A percentile compares a stretch with the other conserved stretches of the same genome.
These are phyloP conservation scores for Beauveria medogensis DNA, from an alignment of 2,329 filamentous ascomycete species.

Conservation along the genomic window DNA sequence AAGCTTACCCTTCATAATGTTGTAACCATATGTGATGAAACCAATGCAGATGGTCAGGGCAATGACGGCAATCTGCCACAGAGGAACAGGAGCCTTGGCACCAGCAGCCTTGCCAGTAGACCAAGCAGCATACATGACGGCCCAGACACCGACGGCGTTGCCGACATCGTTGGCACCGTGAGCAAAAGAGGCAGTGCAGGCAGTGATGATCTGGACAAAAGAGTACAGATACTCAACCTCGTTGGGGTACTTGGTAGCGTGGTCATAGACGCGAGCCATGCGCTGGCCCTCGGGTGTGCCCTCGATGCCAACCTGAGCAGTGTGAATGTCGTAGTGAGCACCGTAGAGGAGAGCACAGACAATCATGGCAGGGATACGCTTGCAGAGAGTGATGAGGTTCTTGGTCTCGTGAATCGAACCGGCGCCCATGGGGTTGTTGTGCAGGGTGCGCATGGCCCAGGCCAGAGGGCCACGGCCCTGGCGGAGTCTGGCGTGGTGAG, in stretches of 20 bases:
- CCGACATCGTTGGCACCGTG: slow-evolving; percentile 74
- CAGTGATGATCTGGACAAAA: slow-evolving; percentile 58
- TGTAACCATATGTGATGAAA: slow-evolving; percentile 69
- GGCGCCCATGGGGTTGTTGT: slow-evolving; percentile 62
- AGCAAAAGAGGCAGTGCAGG: slow-evolving; percentile 64
- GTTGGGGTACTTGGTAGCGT: slow-evolving; percentile 58
- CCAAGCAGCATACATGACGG: slow-evolving; percentile 63
- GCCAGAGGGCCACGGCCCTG: slow-evolving; percentile 60
- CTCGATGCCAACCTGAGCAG: slow-evolving; percentile 59
- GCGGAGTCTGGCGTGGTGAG: slow-evolving; percentile 55
- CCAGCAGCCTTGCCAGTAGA: slow-evolving; percentile 50
- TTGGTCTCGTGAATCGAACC: slow-evolving; percentile 66
- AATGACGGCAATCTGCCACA: slow-evolving; percentile 71
- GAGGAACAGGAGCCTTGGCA: slow-evolving; percentile 57
- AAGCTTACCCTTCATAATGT: slow-evolving; percentile 68
- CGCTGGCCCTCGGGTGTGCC: slow-evolving; percentile 67
- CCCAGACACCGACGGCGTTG: slow-evolving; percentile 63
- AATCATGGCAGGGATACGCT: slow-evolving; percentile 62
- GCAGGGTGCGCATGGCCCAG: slow-evolving; percentile 74
- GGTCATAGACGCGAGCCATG: slow-evolving; percentile 59
- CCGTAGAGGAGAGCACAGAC: slow-evolving; percentile 61
- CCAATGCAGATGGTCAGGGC: slow-evolving; percentile 56
- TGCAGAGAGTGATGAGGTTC: slow-evolving; percentile 57
- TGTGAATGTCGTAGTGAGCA: slow-evolving; percentile 74
- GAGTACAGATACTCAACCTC: slow-evolving; percentile 64